These are phyloP conservation scores for Leucocoprinus leucothites DNA, from an alignment of 768 basidiomycete species.

Conservation along the genomic window DNA sequence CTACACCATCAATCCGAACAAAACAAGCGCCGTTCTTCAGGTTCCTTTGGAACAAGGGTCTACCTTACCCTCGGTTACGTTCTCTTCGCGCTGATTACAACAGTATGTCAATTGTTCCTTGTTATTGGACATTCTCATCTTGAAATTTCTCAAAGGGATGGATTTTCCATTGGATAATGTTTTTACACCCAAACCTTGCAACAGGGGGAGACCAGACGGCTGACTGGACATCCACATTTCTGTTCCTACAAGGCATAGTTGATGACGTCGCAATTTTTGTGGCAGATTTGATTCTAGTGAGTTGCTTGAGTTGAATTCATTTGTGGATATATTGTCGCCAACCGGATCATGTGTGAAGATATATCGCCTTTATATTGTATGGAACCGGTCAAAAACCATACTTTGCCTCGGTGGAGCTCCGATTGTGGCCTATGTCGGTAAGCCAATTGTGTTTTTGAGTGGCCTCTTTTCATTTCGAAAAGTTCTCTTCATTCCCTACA, in stretches of 20 bases:
- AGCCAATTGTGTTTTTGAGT: too few relatives aligned
- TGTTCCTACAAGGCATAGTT: neutral
- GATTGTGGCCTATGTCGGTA: neutral
- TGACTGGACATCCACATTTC: neutral
- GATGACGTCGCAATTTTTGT: neutral
- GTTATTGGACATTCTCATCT: neutral
- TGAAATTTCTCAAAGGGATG: neutral
- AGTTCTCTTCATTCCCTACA: neutral
- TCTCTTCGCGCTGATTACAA: neutral
- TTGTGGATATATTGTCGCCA: neutral
- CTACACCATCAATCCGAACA: neutral
- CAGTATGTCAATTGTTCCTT: neutral
- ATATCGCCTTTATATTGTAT: slow-evolving; percentile 5
- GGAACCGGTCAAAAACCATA: neutral
- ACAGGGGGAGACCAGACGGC: neutral
- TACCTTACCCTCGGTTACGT: slow-evolving; percentile 1
- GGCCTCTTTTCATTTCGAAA: neutral
- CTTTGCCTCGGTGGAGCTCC: neutral
- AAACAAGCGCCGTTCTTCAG: neutral
- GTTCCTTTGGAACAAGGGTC: neutral
- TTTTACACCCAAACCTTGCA: neutral
- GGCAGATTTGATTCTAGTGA: slow-evolving; percentile 3
- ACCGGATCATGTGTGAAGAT: neutral
- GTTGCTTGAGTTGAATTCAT: neutral
- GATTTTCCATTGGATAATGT: slow-evolving; percentile 1